These are phyloP conservation scores for Fusarium neocosmosporiellum DNA, from an alignment of 2,329 filamentous ascomycete genomes.

Conservation along the genomic window DNA sequence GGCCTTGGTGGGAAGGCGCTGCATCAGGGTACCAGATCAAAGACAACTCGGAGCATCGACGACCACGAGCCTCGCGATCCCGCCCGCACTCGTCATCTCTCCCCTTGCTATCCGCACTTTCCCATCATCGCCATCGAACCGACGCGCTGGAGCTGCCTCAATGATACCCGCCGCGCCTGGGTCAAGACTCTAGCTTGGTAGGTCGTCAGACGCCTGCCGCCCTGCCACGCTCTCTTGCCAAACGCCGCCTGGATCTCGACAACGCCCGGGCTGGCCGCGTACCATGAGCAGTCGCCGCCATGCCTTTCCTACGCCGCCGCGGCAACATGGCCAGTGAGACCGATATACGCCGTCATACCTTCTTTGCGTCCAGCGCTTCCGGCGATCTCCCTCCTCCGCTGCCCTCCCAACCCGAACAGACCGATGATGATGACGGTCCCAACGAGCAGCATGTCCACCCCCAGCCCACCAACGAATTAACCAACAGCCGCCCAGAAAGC, in stretches of 20 bases:
- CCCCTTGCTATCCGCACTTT: slow-evolving; percentile 4
- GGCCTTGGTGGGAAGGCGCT: slow-evolving; percentile 34
- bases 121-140: slow-evolving; percentile 16
- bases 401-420: slow-evolving; percentile 35
- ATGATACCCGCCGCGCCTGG: slow-evolving; percentile 36
- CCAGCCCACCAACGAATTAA: slow-evolving; percentile 40
- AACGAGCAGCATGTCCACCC: slow-evolving; percentile 34
- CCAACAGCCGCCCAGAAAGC: slow-evolving; percentile 22
- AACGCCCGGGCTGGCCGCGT: slow-evolving; percentile 43
- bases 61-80: slow-evolving; percentile 24
- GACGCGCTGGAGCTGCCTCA: slow-evolving; percentile 28
- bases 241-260: slow-evolving; percentile 30
- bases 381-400: slow-evolving; percentile 42
- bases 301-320: slow-evolving; percentile 72
- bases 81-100: slow-evolving; percentile 16
- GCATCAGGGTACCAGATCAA: slow-evolving; percentile 24
- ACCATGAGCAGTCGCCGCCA: slow-evolving; percentile 57
- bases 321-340: slow-evolving; percentile 69
- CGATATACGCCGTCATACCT: slow-evolving; percentile 66
- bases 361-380: slow-evolving; percentile 47
- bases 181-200: slow-evolving; percentile 42
- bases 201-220: slow-evolving; percentile 40
- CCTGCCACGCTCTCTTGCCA: slow-evolving; percentile 26
- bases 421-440: slow-evolving; percentile 29
- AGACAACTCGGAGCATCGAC: slow-evolving; percentile 25